A percentile compares a stretch with the other conserved stretches of the same genome.
These are phyloP conservation scores for Lepidium africanum DNA, from an alignment of 345 rosid genomes.

Conservation along the genomic window DNA sequence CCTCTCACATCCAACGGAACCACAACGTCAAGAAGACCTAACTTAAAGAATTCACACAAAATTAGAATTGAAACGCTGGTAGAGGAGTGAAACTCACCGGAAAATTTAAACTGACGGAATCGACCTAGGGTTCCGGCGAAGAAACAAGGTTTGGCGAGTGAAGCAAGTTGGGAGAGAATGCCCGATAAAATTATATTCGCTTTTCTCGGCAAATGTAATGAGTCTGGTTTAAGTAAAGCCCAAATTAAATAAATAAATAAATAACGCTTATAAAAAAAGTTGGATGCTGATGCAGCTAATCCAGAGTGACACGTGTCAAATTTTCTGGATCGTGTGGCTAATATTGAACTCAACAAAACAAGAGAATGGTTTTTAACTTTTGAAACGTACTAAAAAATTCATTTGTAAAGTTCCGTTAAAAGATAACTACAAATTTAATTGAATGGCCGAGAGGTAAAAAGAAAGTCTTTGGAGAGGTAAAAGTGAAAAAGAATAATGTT, in stretches of 20 bases:
- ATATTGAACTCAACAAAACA: neutral
- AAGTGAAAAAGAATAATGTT: neutral
- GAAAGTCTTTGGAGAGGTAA: neutral
- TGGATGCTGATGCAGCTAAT: conserved; percentile 2
- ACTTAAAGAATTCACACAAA: neutral
- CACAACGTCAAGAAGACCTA: neutral
- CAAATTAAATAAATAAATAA: neutral
- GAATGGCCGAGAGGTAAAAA: neutral
- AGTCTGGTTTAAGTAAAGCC: conserved; percentile 15
- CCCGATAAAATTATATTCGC: conserved; percentile 13
- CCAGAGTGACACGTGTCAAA: conserved; percentile 5
- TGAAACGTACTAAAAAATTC: neutral
- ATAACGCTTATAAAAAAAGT: neutral
- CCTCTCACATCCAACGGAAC: neutral
- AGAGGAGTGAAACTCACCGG: conserved; percentile 42
- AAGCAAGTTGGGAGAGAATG: conserved; percentile 7
- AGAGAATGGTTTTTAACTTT: neutral
- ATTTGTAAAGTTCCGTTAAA: neutral
- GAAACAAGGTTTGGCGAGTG: conserved; percentile 27
- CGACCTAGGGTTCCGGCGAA: conserved; percentile 78
- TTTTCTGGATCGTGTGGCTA: conserved; percentile 10
- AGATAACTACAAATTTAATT: too few relatives aligned
- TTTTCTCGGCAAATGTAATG: conserved; percentile 17
- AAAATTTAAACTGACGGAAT: conserved; percentile 35
- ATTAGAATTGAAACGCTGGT: neutral